Evolutionary conservation across 768 basidiomycete genomes (phyloP).

Genomic region (Boletus sp.): DNA sequence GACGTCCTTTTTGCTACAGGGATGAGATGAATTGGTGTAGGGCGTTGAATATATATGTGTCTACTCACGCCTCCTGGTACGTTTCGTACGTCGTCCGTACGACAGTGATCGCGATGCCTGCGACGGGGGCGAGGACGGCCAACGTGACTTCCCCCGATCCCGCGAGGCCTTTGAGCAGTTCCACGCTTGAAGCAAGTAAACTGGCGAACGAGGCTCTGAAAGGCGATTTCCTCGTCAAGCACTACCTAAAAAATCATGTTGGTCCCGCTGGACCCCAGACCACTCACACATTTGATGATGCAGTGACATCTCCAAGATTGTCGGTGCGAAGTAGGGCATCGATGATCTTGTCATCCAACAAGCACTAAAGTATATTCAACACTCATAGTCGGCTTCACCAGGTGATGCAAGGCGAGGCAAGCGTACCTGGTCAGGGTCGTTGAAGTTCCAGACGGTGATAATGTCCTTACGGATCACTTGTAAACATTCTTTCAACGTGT

Average conservation of each 20-base stretch:
- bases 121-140: background rate
- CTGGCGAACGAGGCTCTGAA: background rate
- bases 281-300: background rate
- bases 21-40: background rate
- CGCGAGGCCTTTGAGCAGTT: background rate
- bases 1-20: slow-evolving; percentile 6
- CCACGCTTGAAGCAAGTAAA: background rate
- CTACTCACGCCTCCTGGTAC: slow-evolving; percentile 10
- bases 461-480: slow-evolving; percentile 11
- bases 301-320: background rate
- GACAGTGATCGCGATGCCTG: background rate
- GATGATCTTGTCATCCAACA: slow-evolving; percentile 5
- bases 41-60: too few species aligned
- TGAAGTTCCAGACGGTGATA: slow-evolving; percentile 12
- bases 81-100: background rate
- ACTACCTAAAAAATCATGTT: background rate
- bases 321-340: slow-evolving; percentile 1
- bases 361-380: background rate
- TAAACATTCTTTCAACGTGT: slow-evolving; percentile 10
- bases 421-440: slow-evolving; percentile 10
- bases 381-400: background rate
- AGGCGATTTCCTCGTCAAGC: background rate
- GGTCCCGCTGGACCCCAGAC: background rate
- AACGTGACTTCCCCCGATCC: background rate
- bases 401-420: background rate